Evolutionary conservation across 345 rosid species (phyloP), one percentile per base, ranked within the genome.

Genomic region (Eucalyptus paniculata): DNA sequence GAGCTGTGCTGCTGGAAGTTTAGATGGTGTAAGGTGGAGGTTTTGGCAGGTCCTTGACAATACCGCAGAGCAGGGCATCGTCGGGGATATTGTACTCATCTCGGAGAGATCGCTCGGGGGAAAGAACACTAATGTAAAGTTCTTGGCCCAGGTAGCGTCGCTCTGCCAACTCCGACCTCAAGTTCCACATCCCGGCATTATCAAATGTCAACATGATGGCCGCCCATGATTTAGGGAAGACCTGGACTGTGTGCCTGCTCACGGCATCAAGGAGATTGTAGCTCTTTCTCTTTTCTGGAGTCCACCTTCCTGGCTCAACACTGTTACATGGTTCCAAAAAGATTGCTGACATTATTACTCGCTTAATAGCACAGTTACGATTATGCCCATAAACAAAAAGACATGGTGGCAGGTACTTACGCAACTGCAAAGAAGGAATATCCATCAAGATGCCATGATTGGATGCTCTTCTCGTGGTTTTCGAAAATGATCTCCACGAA

Each of bases 381-480:
- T 72, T 58, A 10, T 47, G 47, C 14, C 30, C 28, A 44, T 40
- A 77, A 34, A 37, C 49, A 14, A 24, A 34, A 34, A 80, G 50
- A 87, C 30, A 26, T 18, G 58, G 44, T 1, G 32, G 69, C 12
- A 24, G 89, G 7, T 51, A 15, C 90, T 92, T 86, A 92, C 93
- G 94, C 94, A 12, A 93, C 93, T 47, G 92, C 94, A 40, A 92
- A 93, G 89, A 94, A 92, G 89, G 92, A 93, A 87, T 91, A 93
- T 87, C 96, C 96, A 82, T 93, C 96, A 49, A 94, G 88, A 87
- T 93, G 95, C 93, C 94, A 92, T 15, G 94, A 82, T 82, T 93
- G 95, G 87, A 93, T 40, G 86, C 89, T 45, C 23, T 89, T 88
- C 53, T 85, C 90, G 37, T 92, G 93, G 89, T 94, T 94, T 86